Base-by-base conservation (phyloP, 2,329 filamentous ascomycete species). In the Fusarium musae region DNA sequence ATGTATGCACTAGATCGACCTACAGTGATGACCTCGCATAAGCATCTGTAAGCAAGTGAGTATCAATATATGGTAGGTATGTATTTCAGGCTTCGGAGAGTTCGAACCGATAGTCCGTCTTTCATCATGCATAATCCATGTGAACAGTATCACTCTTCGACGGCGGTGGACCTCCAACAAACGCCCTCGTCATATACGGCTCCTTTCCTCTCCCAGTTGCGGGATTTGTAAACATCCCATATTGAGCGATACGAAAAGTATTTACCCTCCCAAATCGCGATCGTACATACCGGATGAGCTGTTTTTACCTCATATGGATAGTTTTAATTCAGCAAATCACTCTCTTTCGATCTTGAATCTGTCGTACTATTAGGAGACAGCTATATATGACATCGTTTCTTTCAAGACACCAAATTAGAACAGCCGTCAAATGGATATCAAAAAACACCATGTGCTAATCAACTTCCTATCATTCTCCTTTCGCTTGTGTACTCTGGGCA, bases 381-480 rank as follows among this genome's bases (percentile, higher is more conserved):
- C 63, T 69, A 63, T 37, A 37, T 37, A 56, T 61, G 44, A 65
- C 39, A 63, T 62, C 36, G 50, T 30, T 73, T 67, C 71, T 62
- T 72, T 60, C 40, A 61, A 64, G 56, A 70, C 36, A 61, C 39
- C 60, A 65, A 69, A 59, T 57, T 58, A 66, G 59, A 71, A 57
- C 70, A 73, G 58, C 67, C 60, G 57, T 72, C 66, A 67, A 60
- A 72, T 72, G 68, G 72, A 74, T 74, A 74, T 74, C 68, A 74
- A 72, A 50, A 72, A 59, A 47, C 53, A 47, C 53, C 68, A 40
- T 57, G 56, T 69, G 66, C 62, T 53, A 50, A 53, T 72, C 63
- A 52, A 65, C 66, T 28, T 49, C 46, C 46, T 46, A 57, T 43
- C 67, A 54, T 66, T 49, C 46, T 39, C 57, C 34, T 50, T 37